Conservation (phyloP, 129 eudicot genomes). For the Centaurea solstitialis region DNA sequence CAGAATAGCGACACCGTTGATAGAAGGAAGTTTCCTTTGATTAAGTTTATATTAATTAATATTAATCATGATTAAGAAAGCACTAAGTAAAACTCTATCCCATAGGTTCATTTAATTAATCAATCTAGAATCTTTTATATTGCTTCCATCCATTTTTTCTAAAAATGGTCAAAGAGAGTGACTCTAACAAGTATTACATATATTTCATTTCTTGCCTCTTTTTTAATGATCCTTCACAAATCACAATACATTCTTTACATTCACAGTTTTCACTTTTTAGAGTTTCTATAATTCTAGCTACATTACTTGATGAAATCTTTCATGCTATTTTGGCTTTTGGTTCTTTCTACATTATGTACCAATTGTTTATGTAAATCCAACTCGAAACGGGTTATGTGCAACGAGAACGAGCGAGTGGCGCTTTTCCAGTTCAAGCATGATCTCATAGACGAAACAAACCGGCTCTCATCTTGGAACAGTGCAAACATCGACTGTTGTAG, state of each 20-base stretch:
- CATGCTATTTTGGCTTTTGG: neutral
- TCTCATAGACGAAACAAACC: neutral
- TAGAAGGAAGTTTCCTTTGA: neutral
- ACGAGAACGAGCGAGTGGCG: constrained; percentile 2
- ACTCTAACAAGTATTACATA: too few relatives aligned
- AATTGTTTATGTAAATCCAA: neutral
- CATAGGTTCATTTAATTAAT: neutral
- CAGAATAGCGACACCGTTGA: neutral
- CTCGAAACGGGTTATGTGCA: neutral
- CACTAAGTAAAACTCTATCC: neutral
- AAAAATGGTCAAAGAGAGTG: neutral
- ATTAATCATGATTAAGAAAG: neutral
- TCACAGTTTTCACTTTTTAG: neutral
- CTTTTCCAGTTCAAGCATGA: constrained; percentile 3
- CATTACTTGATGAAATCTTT: neutral
- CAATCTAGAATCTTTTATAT: neutral
- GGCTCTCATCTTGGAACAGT: constrained; percentile 29
- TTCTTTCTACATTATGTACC: neutral
- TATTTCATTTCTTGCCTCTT: too few relatives aligned
- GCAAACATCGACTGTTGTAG: constrained; percentile 21
- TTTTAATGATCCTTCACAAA: too few relatives aligned
- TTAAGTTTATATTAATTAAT: too few relatives aligned
- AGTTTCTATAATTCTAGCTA: neutral
- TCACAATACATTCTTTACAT: too few relatives aligned
- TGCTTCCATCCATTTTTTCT: neutral